Percentiles rank a stretch among this genome's conserved stretches.
Evolutionary conservation across 2,329 filamentous ascomycete species (phyloP).

Genomic region (Torrubiellomyces zombiae): DNA sequence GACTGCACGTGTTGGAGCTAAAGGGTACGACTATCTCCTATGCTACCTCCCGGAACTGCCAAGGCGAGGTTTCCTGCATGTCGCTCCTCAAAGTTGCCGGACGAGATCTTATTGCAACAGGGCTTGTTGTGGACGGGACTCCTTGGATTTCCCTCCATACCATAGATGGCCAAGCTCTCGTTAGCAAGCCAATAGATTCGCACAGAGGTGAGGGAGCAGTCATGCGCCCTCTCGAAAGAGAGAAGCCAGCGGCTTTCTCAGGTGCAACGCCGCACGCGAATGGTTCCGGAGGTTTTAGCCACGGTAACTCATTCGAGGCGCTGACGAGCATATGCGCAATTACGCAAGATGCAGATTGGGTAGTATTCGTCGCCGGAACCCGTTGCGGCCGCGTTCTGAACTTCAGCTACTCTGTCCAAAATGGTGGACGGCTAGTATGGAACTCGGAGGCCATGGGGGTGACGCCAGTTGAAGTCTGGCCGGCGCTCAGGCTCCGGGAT

Average conservation of each 20-base stretch:
- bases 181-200: conserved; percentile 4
- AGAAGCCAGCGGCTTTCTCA: too few relatives aligned
- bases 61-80: conserved; percentile 34
- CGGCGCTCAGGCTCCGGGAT: conserved; percentile 9
- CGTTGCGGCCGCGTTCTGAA: conserved; percentile 34
- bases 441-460: conserved; percentile 17
- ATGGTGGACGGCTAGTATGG: conserved; percentile 10
- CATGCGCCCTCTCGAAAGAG: too few relatives aligned
- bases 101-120: conserved; percentile 15
- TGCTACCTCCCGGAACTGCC: conserved; percentile 15
- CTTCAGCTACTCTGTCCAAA: conserved; percentile 11
- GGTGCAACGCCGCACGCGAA: too few relatives aligned
- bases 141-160: conserved; percentile 18
- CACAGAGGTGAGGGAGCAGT: too few relatives aligned
- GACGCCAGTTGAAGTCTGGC: conserved; percentile 18
- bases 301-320: conserved; percentile 15
- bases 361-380: conserved; percentile 27
- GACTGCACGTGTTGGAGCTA: conserved; percentile 22
- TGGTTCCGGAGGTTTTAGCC: background rate
- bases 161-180: conserved; percentile 9
- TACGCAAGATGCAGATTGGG: conserved; percentile 10
- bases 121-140: conserved; percentile 14
- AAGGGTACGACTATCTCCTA: conserved; percentile 15
- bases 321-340: conserved; percentile 28
- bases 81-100: conserved; percentile 13